A percentile compares a stretch with the other conserved stretches of the same genome.
phyloP scores from a whole-genome alignment of 192 early-diverging fungal genomes.

The Dissophora globulifera region DNA sequence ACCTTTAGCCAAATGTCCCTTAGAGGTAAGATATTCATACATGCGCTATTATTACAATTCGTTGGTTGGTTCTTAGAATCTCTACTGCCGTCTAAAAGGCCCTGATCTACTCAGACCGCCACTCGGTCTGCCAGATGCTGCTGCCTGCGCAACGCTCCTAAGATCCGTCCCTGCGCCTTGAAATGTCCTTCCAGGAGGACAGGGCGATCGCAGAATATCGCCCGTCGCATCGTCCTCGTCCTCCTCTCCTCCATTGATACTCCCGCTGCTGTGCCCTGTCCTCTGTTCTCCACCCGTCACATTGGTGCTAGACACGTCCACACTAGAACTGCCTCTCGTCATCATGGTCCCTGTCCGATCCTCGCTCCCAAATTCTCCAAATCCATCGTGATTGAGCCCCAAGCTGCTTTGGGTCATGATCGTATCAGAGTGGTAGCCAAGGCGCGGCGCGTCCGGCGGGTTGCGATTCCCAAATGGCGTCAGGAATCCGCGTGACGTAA shows the following conservation, averaged over 20 bases:
- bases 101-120: background rate
- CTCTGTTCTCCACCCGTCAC: background rate
- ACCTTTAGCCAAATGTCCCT: no score
- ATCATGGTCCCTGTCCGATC: slow-evolving; percentile 29
- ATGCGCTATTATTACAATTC: no score
- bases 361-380: slow-evolving; percentile 16
- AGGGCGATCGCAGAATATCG: slow-evolving; percentile 29
- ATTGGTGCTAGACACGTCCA: no score
- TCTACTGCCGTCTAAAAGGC: background rate
- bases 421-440: slow-evolving; percentile 45
- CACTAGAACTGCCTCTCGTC: slow-evolving; percentile 2
- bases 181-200: slow-evolving; percentile 35
- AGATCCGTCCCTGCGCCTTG: slow-evolving; percentile 16
- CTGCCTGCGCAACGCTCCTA: slow-evolving; percentile 20
- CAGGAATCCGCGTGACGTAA: slow-evolving; percentile 18
- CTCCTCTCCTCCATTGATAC: slow-evolving; percentile 7
- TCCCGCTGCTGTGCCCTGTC: background rate
- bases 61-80: no score
- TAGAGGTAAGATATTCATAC: no score
- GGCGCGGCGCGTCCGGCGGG: slow-evolving; percentile 34
- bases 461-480: slow-evolving; percentile 30
- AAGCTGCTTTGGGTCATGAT: slow-evolving; percentile 48
- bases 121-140: background rate
- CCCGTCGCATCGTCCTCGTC: slow-evolving; percentile 26
- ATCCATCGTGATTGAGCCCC: slow-evolving; percentile 42